phyloP scores from a whole-genome alignment of 441 rosid genomes.

The Aleurites moluccanus region DNA sequence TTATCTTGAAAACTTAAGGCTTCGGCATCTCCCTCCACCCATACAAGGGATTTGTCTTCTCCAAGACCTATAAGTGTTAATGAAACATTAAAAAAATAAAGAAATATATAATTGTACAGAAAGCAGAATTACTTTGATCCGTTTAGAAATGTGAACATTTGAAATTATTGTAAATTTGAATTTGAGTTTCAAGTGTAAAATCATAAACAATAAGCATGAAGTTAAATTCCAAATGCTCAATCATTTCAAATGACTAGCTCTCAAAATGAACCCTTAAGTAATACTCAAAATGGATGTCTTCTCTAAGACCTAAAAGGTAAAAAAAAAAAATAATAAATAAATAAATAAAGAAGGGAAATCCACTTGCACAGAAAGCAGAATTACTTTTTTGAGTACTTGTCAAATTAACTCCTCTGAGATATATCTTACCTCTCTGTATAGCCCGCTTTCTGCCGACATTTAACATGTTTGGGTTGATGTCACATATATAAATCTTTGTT shows the following conservation, averaged over 20 bases:
- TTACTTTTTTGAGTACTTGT: neutral
- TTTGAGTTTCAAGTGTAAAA: too few relatives aligned
- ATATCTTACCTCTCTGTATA: conserved; percentile 65
- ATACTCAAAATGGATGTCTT: conserved; percentile 27
- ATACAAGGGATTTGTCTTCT: conserved; percentile 62
- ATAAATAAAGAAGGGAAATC: neutral
- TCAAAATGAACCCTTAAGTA: neutral
- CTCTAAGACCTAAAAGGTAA: conserved; percentile 46
- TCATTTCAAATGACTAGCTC: too few relatives aligned
- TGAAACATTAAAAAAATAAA: neutral
- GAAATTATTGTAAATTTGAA: too few relatives aligned
- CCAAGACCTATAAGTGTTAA: conserved; percentile 49
- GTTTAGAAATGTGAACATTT: too few relatives aligned
- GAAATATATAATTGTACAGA: neutral
- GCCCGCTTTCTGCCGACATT: conserved; percentile 80
- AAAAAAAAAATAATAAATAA: conserved; percentile 3
- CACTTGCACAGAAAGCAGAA: neutral
- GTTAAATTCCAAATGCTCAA: too few relatives aligned
- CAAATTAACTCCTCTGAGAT: neutral
- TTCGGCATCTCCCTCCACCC: conserved; percentile 97
- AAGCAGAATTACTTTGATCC: neutral
- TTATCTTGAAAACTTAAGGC: conserved; percentile 68
- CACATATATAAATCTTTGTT: conserved; percentile 79
- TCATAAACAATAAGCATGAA: too few relatives aligned
- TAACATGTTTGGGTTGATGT: conserved; percentile 90